phyloP scores from a whole-genome alignment of 345 rosid genomes.

The Moricandia moricandioides region DNA sequence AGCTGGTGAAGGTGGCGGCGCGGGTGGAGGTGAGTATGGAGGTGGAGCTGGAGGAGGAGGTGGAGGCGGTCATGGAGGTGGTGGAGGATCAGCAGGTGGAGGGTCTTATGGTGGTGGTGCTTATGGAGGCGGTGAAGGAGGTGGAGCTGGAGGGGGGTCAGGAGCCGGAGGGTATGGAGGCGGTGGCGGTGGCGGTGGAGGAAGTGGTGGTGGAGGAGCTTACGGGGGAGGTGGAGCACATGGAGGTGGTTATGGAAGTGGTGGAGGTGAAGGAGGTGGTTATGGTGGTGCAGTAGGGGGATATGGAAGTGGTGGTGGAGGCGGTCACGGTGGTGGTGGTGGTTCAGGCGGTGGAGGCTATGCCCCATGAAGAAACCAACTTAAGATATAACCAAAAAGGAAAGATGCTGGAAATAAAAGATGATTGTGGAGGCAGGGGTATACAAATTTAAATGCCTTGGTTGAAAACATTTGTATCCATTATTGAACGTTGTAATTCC shows the following conservation, averaged over 20 bases:
- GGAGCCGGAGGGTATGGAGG: slow-evolving; percentile 33
- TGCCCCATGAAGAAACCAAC: slow-evolving; percentile 36
- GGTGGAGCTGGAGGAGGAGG: slow-evolving; percentile 27
- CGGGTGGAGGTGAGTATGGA: slow-evolving; percentile 27
- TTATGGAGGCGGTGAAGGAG: slow-evolving; percentile 39
- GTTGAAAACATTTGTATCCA: slow-evolving; percentile 31
- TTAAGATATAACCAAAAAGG: not conserved
- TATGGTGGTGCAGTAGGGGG: slow-evolving; percentile 36
- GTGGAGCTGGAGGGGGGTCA: slow-evolving; percentile 36
- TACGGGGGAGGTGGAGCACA: slow-evolving; percentile 36
- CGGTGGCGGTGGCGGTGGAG: slow-evolving; percentile 37
- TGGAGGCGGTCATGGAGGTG: slow-evolving; percentile 36
- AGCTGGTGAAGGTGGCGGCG: slow-evolving; percentile 40
- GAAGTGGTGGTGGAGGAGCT: slow-evolving; percentile 38
- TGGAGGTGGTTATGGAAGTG: slow-evolving; percentile 39
- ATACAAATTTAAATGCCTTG: slow-evolving; percentile 30
- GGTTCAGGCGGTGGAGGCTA: slow-evolving; percentile 44
- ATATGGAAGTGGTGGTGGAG: slow-evolving; percentile 34
- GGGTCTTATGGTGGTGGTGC: slow-evolving; percentile 36
- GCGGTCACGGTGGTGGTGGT: slow-evolving; percentile 32
- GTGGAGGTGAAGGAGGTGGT: slow-evolving; percentile 35
- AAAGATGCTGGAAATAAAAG: slow-evolving; percentile 19
- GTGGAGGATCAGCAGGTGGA: slow-evolving; percentile 36
- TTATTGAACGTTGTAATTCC: slow-evolving; percentile 29
- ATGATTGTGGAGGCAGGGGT: slow-evolving; percentile 29